These are phyloP conservation scores for Triticum timopheevii DNA, from an alignment of 176 grass and related monocot genomes.

Conservation along the genomic window DNA sequence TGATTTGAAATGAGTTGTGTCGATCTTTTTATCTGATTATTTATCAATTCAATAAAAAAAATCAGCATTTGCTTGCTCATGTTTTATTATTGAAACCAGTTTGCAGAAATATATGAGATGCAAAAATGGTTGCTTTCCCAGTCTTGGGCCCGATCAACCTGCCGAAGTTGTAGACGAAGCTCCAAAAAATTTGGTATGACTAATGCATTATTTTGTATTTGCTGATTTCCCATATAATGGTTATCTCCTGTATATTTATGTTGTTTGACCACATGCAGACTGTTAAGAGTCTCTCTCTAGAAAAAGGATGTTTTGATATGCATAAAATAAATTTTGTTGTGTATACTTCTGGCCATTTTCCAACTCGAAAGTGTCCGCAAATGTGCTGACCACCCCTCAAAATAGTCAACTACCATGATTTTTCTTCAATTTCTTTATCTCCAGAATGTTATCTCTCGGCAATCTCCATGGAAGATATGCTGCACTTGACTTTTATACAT, in stretches of 20 bases:
- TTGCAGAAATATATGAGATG: constrained; percentile 98
- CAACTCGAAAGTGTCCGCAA: not conserved
- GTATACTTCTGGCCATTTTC: constrained; percentile 5
- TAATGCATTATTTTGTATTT: not conserved
- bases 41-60: not conserved
- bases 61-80: not conserved
- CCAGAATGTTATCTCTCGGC: too few species aligned
- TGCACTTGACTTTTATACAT: too few species aligned
- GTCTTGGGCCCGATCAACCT: constrained; percentile 83
- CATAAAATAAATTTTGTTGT: not conserved
- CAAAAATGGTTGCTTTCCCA: constrained; percentile 81
- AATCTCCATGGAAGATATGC: too few species aligned
- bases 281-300: not conserved
- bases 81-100: constrained; percentile 44
- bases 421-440: too few species aligned
- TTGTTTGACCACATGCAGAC: constrained; percentile 2
- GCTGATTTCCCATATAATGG: not conserved
- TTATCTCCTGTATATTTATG: constrained; percentile 2
- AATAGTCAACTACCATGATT: not conserved
- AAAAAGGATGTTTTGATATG: not conserved
- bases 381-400: not conserved
- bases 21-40: not conserved
- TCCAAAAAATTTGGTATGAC: constrained; percentile 67
- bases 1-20: constrained; percentile 17
- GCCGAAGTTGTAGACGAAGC: constrained; percentile 91